phyloP scores from a whole-genome alignment of 495 filamentous ascomycete species.

The Penicillium roqueforti region DNA sequence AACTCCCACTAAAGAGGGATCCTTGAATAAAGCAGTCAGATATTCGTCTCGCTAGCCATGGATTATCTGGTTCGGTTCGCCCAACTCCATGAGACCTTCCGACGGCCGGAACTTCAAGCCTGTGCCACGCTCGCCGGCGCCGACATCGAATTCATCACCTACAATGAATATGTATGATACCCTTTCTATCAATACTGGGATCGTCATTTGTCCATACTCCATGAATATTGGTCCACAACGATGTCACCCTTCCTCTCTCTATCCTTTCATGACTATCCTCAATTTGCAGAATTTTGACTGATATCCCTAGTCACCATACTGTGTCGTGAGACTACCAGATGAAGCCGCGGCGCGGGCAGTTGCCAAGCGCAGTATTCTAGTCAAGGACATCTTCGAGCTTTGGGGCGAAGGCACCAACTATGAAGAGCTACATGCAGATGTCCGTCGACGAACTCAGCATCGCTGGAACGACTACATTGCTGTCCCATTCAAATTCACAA shows the following conservation, averaged over 20 bases:
- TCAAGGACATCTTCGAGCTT: slow-evolving; percentile 77
- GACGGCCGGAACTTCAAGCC: slow-evolving; percentile 78
- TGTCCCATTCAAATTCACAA: slow-evolving; percentile 70
- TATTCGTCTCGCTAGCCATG: slow-evolving; percentile 34
- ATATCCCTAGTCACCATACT: slow-evolving; percentile 73
- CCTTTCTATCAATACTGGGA: background rate
- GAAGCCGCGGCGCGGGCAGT: slow-evolving; percentile 60
- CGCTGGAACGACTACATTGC: slow-evolving; percentile 61
- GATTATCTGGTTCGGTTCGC: slow-evolving; percentile 88
- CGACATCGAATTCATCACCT: slow-evolving; percentile 65
- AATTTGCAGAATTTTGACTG: slow-evolving; percentile 5
- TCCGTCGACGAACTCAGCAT: slow-evolving; percentile 52
- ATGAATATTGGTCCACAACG: background rate
- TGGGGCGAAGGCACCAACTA: slow-evolving; percentile 75
- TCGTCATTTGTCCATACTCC: background rate
- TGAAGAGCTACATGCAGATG: slow-evolving; percentile 60
- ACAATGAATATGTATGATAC: slow-evolving; percentile 63
- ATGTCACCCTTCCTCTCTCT: background rate
- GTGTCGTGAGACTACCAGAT: slow-evolving; percentile 65
- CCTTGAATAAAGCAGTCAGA: background rate
- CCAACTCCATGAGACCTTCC: slow-evolving; percentile 87
- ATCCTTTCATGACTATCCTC: background rate
- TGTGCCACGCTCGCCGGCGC: slow-evolving; percentile 66
- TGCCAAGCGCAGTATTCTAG: slow-evolving; percentile 71
- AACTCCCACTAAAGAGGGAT: background rate